Percentiles rank a stretch among this genome's conserved stretches.
These are phyloP conservation scores for Acer negundo DNA, from an alignment of 345 rosid genomes.

Conservation along the genomic window DNA sequence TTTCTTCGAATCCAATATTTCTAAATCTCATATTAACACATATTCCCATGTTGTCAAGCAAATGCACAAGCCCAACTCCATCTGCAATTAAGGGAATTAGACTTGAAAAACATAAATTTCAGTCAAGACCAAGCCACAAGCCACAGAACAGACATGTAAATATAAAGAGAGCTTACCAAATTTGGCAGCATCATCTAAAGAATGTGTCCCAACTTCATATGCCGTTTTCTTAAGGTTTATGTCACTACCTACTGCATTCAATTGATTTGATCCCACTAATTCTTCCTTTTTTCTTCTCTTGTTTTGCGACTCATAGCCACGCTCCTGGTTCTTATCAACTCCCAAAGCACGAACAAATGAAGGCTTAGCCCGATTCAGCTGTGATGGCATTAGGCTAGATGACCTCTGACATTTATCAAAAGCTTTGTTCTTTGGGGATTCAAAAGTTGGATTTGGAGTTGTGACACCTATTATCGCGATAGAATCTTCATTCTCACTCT, in stretches of 20 bases:
- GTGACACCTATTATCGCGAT: neutral
- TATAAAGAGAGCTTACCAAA: slow-evolving; percentile 28
- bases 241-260: no score
- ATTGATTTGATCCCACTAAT: neutral
- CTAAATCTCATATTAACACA: slow-evolving; percentile 23
- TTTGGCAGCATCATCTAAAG: neutral
- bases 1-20: slow-evolving; percentile 15
- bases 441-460: neutral
- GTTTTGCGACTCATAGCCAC: neutral
- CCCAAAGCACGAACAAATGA: neutral
- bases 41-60: neutral
- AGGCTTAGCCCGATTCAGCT: slow-evolving; percentile 18
- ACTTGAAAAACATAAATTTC: neutral
- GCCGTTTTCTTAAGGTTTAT: neutral
- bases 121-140: neutral
- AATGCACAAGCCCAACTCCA: neutral
- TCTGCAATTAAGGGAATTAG: neutral
- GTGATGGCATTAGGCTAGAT: slow-evolving; percentile 16
- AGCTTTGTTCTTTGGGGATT: neutral
- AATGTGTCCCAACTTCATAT: neutral
- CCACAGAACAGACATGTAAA: neutral
- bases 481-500: neutral
- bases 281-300: slow-evolving; percentile 22
- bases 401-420: neutral
- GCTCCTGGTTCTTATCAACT: slow-evolving; percentile 4